phyloP scores from a whole-genome alignment of 202 grass and related monocot species.

The Schoenoplectus triqueter region DNA sequence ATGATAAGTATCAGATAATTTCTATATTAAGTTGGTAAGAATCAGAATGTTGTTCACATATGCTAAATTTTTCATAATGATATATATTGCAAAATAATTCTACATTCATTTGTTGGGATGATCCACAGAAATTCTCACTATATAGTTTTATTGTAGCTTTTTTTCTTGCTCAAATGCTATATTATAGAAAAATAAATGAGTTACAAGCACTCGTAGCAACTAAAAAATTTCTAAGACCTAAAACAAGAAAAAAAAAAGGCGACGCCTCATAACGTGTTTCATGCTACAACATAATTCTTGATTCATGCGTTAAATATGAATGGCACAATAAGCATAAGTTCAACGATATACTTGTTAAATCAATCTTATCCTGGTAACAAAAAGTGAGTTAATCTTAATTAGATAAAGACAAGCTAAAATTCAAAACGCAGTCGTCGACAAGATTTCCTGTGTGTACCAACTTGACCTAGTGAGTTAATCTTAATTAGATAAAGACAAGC shows the following conservation, averaged over 20 bases:
- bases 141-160: too few relatives aligned
- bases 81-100: too few relatives aligned
- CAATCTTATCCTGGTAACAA: constrained; percentile 1
- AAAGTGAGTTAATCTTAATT: constrained; percentile 8
- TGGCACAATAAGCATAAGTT: neutral
- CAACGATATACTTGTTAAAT: neutral
- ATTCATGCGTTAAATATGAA: neutral
- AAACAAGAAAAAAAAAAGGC: neutral
- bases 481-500: constrained; percentile 14
- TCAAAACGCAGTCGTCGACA: neutral
- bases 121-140: too few relatives aligned
- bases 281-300: too few relatives aligned
- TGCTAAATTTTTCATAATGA: too few relatives aligned
- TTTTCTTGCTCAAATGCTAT: too few relatives aligned
- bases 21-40: too few relatives aligned
- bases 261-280: neutral
- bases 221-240: neutral
- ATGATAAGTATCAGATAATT: too few relatives aligned
- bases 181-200: neutral
- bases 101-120: too few relatives aligned
- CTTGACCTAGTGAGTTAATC: too few relatives aligned
- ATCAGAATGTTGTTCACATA: too few relatives aligned
- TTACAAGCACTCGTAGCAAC: neutral
- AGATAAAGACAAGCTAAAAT: neutral
- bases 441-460: neutral